Conservation (phyloP, 2,329 filamentous ascomycete genomes). For the Colletotrichum sp. region DNA sequence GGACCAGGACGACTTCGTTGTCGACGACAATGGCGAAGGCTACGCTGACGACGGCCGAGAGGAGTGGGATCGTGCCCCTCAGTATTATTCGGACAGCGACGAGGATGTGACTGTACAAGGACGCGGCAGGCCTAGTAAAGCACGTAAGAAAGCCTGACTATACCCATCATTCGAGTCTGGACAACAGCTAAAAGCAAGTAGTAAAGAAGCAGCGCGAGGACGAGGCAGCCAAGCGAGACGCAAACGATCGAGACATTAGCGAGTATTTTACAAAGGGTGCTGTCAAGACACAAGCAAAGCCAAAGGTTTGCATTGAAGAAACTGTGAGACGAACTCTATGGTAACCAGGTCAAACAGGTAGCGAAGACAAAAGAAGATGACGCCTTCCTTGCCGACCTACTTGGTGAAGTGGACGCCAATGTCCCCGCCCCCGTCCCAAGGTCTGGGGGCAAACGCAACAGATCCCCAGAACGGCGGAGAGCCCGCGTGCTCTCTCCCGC, state of each 20-base stretch:
- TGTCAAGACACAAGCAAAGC: slow-evolving; percentile 70
- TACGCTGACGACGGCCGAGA: slow-evolving; percentile 97
- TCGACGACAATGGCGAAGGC: slow-evolving; percentile 96
- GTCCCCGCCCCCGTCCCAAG: slow-evolving; percentile 59
- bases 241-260: slow-evolving; percentile 88
- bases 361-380: slow-evolving; percentile 86
- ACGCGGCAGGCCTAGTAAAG: slow-evolving; percentile 56
- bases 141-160: slow-evolving; percentile 42
- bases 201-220: slow-evolving; percentile 89
- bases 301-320: slow-evolving; percentile 68
- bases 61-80: slow-evolving; percentile 81
- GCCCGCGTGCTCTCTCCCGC: slow-evolving; percentile 81
- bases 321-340: background rate
- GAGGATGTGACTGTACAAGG: slow-evolving; percentile 59
- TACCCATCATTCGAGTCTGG: background rate
- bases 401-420: slow-evolving; percentile 88
- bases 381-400: slow-evolving; percentile 82
- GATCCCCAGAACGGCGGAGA: slow-evolving; percentile 79
- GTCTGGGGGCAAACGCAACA: slow-evolving; percentile 65
- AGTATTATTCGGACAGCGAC: slow-evolving; percentile 75
- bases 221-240: slow-evolving; percentile 83
- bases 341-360: slow-evolving; percentile 50
- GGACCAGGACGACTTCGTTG: slow-evolving; percentile 95
- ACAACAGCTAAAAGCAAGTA: slow-evolving; percentile 36
- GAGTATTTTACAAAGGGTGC: slow-evolving; percentile 90